Evolutionary conservation across 371 early-diverging fungal species (phyloP).

Genomic region (Rhizopus arrhizus): DNA sequence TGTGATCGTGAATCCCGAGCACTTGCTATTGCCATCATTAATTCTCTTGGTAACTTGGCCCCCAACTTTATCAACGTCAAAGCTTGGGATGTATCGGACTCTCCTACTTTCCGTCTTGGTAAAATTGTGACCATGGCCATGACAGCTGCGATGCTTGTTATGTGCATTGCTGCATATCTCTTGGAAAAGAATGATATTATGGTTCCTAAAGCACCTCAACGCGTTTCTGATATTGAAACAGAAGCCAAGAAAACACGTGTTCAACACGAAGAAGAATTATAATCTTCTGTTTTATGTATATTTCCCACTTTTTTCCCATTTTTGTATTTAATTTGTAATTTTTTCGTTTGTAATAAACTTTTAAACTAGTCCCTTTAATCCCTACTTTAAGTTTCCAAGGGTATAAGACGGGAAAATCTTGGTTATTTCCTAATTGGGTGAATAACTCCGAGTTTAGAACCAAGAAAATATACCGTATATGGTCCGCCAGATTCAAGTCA

Average conservation of each 20-base stretch:
- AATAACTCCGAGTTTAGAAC: too few relatives aligned
- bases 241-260: constrained; percentile 13
- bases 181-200: constrained; percentile 30
- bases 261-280: constrained; percentile 23
- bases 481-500: too few relatives aligned
- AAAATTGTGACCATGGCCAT: constrained; percentile 43
- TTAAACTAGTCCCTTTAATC: background rate
- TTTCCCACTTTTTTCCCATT: background rate
- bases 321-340: background rate
- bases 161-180: constrained; percentile 23
- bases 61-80: constrained; percentile 45
- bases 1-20: constrained; percentile 38
- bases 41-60: constrained; percentile 41
- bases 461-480: too few relatives aligned
- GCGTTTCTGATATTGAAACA: constrained; percentile 33
- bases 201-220: constrained; percentile 40
- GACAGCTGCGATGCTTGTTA: constrained; percentile 33
- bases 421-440: too few relatives aligned
- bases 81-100: constrained; percentile 32
- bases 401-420: background rate
- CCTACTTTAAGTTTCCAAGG: background rate
- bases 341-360: background rate
- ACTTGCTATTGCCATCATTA: constrained; percentile 43
- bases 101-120: constrained; percentile 36
- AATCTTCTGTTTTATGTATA: constrained; percentile 1